A percentile compares a stretch with the other conserved stretches of the same genome.
These are phyloP conservation scores for Bipolaris sorokiniana DNA, from an alignment of 2,329 filamentous ascomycete species.

Conservation along the genomic window DNA sequence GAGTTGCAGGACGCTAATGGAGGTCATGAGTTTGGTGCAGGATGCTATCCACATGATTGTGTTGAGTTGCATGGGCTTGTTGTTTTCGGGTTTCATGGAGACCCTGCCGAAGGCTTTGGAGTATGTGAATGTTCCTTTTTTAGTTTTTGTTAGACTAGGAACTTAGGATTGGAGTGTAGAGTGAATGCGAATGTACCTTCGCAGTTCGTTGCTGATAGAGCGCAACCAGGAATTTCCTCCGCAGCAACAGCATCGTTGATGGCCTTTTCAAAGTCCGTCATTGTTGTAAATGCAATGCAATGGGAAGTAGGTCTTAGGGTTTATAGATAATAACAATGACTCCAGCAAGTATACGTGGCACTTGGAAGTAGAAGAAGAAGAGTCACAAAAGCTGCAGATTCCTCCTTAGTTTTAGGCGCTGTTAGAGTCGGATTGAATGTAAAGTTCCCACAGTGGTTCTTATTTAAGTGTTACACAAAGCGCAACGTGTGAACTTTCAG, in stretches of 20 bases:
- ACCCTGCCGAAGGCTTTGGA: constrained; percentile 45
- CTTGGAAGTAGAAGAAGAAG: too few species aligned
- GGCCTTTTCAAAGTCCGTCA: constrained; percentile 34
- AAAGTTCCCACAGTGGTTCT: too few species aligned
- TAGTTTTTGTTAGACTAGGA: background rate
- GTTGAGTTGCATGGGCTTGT: constrained; percentile 31
- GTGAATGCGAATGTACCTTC: constrained; percentile 23
- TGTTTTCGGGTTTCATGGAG: constrained; percentile 28
- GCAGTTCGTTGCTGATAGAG: constrained; percentile 31
- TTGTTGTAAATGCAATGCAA: background rate
- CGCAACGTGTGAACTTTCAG: too few species aligned
- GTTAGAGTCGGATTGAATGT: too few species aligned
- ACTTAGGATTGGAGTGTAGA: background rate
- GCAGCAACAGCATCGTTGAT: constrained; percentile 30
- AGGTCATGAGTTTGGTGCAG: constrained; percentile 50
- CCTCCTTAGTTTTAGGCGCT: too few species aligned
- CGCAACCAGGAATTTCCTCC: constrained; percentile 35
- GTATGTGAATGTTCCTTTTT: constrained; percentile 47
- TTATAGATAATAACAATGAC: background rate
- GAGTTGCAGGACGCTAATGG: constrained; percentile 42
- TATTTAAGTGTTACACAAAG: too few species aligned
- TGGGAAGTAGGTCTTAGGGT: background rate
- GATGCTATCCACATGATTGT: constrained; percentile 49
- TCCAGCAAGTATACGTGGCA: background rate
- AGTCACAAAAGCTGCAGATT: too few species aligned